phyloP scores from a whole-genome alignment of 2,329 filamentous ascomycete species.

The Exophiala mesophila region DNA sequence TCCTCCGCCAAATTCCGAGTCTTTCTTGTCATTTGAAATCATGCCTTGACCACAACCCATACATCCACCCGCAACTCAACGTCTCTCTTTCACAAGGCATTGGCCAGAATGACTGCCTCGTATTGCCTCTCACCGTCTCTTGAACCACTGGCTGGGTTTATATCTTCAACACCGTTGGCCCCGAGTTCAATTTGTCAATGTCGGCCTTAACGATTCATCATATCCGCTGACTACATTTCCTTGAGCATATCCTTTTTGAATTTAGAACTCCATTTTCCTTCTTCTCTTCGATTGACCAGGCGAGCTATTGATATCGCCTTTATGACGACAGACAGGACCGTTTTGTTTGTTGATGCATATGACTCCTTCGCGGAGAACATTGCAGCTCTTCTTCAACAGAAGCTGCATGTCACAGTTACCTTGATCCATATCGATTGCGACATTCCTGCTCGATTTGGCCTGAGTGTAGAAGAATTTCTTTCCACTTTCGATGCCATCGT shows the following conservation, averaged over 20 bases:
- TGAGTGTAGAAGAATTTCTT: slow-evolving; percentile 27
- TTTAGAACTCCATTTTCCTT: background rate
- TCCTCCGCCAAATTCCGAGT: background rate
- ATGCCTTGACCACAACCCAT: no score
- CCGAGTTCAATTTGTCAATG: no score
- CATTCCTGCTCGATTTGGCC: slow-evolving; percentile 35
- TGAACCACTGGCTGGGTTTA: background rate
- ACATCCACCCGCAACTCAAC: no score
- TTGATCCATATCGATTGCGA: slow-evolving; percentile 67
- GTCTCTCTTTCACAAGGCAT: no score
- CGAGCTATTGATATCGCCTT: background rate
- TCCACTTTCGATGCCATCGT: slow-evolving; percentile 68
- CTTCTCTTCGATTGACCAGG: background rate
- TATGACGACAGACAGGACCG: slow-evolving; percentile 10
- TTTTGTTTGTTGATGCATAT: slow-evolving; percentile 91
- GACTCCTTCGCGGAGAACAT: slow-evolving; percentile 98
- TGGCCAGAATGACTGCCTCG: background rate
- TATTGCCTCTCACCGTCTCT: background rate
- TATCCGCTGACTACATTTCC: no score
- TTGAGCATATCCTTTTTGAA: background rate
- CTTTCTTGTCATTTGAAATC: background rate
- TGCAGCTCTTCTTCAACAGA: slow-evolving; percentile 69
- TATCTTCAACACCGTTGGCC: background rate
- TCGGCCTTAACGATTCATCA: no score
- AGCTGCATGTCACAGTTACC: slow-evolving; percentile 62